Percentiles rank a stretch among this genome's conserved stretches.
Evolutionary conservation across 108 stramenopile species (phyloP).

Genomic region (Aureococcus anophagefferens): DNA sequence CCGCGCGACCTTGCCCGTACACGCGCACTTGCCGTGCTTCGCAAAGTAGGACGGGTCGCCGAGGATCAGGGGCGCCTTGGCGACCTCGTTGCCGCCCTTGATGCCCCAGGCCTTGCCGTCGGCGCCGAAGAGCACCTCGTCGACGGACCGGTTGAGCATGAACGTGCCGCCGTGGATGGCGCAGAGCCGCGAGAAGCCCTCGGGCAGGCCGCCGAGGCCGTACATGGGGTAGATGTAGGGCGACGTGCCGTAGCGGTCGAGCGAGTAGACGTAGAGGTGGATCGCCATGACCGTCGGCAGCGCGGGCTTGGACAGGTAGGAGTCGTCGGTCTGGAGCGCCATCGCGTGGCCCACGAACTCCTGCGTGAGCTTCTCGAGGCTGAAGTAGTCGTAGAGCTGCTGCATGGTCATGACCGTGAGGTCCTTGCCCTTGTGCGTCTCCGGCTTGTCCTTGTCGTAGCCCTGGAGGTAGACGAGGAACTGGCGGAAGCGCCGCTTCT

Average conservation of each 20-base stretch:
- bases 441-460: constrained; percentile 65
- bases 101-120: constrained; percentile 80
- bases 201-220: constrained; percentile 93
- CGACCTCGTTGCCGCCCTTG: constrained; percentile 78
- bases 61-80: constrained; percentile 88
- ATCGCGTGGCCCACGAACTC: constrained; percentile 98
- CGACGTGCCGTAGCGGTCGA: constrained; percentile 82
- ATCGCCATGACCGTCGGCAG: constrained; percentile 71
- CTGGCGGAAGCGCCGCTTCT: constrained; percentile 93
- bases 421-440: constrained; percentile 71
- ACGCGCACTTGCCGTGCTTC: constrained; percentile 51
- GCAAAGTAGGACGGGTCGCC: constrained; percentile 96
- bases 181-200: constrained; percentile 95
- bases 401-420: constrained; percentile 83
- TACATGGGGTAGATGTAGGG: constrained; percentile 99
- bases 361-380: constrained; percentile 82
- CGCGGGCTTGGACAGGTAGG: constrained; percentile 84
- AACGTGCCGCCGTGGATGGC: constrained; percentile 98
- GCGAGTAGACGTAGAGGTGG: constrained; percentile 81
- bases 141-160: constrained; percentile 94
- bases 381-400: constrained; percentile 82
- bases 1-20: constrained; percentile 80
- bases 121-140: constrained; percentile 80
- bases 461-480: constrained; percentile 82
- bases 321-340: constrained; percentile 86